Base-by-base conservation (phyloP, 176 grass and related monocot genomes). In the Cocos nucifera region DNA sequence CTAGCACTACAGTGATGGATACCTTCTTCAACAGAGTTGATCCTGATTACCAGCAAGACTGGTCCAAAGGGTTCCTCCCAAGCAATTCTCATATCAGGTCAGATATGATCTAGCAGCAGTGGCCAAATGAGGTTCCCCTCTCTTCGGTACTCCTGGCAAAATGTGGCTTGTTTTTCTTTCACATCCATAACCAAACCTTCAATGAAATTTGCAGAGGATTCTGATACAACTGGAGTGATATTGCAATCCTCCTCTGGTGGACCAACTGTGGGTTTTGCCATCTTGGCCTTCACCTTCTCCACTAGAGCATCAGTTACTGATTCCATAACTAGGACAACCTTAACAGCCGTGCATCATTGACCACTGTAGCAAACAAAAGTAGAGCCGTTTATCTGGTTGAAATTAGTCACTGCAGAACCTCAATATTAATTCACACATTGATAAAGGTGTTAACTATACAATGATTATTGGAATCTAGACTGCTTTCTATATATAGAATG, bases 31-130 rank as follows among this genome's bases (percentile, higher is more conserved):
- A 74, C 81, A 12, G 87, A 90, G 66, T 65, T 83, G 56, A 91
- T 97, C 66, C 92, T 85, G 53, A 97, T 97, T 17, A 91, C 84
- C 5, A 87, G 93, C 73, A 97, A 63, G 32, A 97, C 87, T 1
- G 93, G 93, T 61, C 93, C 93, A 27, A 97, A 97, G 55, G 93
- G 93, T 53, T 97, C 93, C 62, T 97, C 93, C 93, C 93, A 97
- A 10, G 93, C 93, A 16, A 97, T 97, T 59, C 93, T 91, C 87
- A 97, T 97, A 66, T 97, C 87, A 69, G 92, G 84, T 20, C 78
- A 71, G 59, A 97, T 84, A 69, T 97, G 84, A 75, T 97, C 93
- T 61, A 97, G 54, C 18, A 97, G 70, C 78, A 97, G 70, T 22
- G 93, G 93, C 93, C 87, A 97, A 52, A 97, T 97, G 23, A 97